phyloP scores from a whole-genome alignment of 106 monocot genomes.

The Dendrobium huoshanense region DNA sequence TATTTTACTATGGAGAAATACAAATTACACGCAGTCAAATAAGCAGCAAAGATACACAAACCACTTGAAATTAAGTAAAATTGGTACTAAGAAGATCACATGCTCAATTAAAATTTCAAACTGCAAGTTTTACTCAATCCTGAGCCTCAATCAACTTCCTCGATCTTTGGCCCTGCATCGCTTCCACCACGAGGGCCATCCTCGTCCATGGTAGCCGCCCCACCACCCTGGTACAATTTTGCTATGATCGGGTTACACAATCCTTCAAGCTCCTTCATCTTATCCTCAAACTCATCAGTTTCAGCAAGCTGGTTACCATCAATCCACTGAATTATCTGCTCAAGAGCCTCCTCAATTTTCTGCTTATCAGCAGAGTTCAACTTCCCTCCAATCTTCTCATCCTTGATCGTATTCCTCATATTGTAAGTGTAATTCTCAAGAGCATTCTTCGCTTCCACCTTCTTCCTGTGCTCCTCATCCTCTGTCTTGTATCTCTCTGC shows the following conservation, averaged over 20 bases:
- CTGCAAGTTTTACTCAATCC: neutral
- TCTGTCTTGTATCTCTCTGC: no score
- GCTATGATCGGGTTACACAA: slow-evolving; percentile 30
- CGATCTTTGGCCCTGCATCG: slow-evolving; percentile 32
- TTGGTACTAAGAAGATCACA: no score
- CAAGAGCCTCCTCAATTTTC: slow-evolving; percentile 25
- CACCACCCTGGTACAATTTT: slow-evolving; percentile 20
- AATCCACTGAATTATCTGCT: slow-evolving; percentile 24
- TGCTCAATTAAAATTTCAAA: no score
- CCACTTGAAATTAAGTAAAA: no score
- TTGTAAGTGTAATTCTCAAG: no score
- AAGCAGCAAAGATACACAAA: no score
- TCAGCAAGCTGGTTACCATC: slow-evolving; percentile 23
- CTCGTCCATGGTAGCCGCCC: slow-evolving; percentile 18
- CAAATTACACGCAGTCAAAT: no score
- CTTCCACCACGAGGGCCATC: slow-evolving; percentile 20
- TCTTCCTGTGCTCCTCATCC: no score
- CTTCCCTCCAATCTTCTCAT: slow-evolving; percentile 1
- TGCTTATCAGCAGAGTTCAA: slow-evolving; percentile 15
- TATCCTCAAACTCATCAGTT: slow-evolving; percentile 16
- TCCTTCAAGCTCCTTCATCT: slow-evolving; percentile 33
- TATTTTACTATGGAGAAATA: no score
- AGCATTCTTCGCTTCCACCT: no score
- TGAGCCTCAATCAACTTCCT: slow-evolving; percentile 22
- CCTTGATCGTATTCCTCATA: no score